Percentiles rank a stretch among this genome's conserved stretches.
Conservation (phyloP, 352 stramenopile species). For the Pythium scleroteichum region DNA sequence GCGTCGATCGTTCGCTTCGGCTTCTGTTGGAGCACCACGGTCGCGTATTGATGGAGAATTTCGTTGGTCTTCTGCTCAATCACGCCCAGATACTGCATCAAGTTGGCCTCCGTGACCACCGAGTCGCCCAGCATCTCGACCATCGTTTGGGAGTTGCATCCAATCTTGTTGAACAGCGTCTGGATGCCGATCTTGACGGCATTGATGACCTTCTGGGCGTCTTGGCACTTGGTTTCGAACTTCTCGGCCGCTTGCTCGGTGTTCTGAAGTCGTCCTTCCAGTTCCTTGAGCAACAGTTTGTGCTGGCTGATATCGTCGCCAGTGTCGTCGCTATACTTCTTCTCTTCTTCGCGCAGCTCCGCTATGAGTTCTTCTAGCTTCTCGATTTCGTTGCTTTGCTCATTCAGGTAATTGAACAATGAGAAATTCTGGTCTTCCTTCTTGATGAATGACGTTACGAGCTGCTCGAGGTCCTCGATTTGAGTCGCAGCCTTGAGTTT, state of each 20-base stretch:
- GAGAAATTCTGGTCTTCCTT: constrained; percentile 98
- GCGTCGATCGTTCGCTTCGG: constrained; percentile 32
- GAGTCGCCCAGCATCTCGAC: constrained; percentile 85
- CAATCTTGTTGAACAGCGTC: constrained; percentile 75
- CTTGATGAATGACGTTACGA: constrained; percentile 93
- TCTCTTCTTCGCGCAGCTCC: constrained; percentile 78
- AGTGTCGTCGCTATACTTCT: constrained; percentile 79
- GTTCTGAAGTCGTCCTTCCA: constrained; percentile 77
- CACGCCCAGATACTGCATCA: constrained; percentile 94
- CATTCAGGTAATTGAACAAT: constrained; percentile 95
- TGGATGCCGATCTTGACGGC: constrained; percentile 87
- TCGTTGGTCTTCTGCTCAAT: constrained; percentile 95
- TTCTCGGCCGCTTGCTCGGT: constrained; percentile 87
- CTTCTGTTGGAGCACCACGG: constrained; percentile 39
- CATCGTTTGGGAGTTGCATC: constrained; percentile 80
- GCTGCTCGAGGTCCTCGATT: constrained; percentile 91
- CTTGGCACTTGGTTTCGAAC: constrained; percentile 89
- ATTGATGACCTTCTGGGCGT: constrained; percentile 88
- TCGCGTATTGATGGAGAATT: constrained; percentile 88
- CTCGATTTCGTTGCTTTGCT: constrained; percentile 94
- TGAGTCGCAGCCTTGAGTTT: constrained; percentile 93
- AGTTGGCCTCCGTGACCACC: constrained; percentile 92
- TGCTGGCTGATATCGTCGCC: constrained; percentile 88
- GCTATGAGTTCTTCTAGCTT: constrained; percentile 87
- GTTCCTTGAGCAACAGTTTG: constrained; percentile 87